Conservation (phyloP, 1,139 yeast genomes). For the Yamadazyma membranifaciens region DNA sequence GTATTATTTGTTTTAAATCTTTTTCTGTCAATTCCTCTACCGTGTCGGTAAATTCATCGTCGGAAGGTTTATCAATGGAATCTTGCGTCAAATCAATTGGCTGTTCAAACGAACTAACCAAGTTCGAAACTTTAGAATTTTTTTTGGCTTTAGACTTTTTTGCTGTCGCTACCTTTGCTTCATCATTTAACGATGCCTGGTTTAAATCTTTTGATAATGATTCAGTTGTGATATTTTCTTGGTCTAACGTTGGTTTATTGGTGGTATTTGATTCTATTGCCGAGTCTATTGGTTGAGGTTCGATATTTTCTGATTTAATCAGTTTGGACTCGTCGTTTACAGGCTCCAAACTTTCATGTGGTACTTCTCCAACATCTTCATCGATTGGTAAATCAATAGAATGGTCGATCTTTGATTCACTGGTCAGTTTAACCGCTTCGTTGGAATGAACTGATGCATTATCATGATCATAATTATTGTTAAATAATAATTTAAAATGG, state of each 20-base stretch:
- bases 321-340: not conserved
- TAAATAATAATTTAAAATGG: slow-evolving; percentile 17
- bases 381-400: not conserved
- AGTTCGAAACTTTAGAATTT: slow-evolving; percentile 6
- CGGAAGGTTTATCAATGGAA: slow-evolving; percentile 6
- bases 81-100: slow-evolving; percentile 8
- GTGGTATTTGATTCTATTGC: not conserved
- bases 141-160: not conserved
- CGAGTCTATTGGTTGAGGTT: not conserved
- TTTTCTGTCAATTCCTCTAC: slow-evolving; percentile 1
- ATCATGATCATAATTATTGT: not conserved
- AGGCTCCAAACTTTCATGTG: not conserved
- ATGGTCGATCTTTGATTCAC: not conserved
- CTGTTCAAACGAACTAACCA: slow-evolving; percentile 8
- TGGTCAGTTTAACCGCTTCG: slow-evolving; percentile 12
- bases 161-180: not conserved
- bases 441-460: slow-evolving; percentile 8
- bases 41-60: slow-evolving; percentile 17
- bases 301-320: too few relatives aligned
- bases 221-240: slow-evolving; percentile 5
- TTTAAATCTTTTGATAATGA: not conserved
- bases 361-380: not conserved
- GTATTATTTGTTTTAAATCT: slow-evolving; percentile 7
- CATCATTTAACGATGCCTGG: not conserved
- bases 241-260: not conserved